A percentile compares a stretch with the other conserved stretches of the same genome.
Conservation (phyloP, 495 filamentous ascomycete genomes). For the Xylaria curta region DNA sequence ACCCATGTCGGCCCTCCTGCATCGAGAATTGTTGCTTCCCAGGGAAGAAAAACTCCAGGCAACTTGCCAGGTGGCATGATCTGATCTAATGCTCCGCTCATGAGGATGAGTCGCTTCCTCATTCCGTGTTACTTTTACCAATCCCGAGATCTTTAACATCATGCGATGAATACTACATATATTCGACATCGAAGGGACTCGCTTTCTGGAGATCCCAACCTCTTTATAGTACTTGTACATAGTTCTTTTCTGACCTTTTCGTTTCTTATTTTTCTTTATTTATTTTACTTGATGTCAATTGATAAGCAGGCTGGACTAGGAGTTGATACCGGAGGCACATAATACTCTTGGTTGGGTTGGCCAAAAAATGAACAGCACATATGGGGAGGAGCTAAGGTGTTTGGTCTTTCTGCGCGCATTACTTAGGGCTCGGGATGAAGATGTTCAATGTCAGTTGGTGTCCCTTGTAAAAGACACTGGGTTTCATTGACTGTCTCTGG, state of each 20-base stretch:
- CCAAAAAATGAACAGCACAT: constrained; percentile 18
- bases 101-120: not conserved
- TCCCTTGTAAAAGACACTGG: not conserved
- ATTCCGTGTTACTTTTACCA: not conserved
- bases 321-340: constrained; percentile 34
- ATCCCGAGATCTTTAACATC: not conserved
- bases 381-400: constrained; percentile 21
- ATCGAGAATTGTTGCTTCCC: constrained; percentile 40
- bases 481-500: constrained; percentile 5
- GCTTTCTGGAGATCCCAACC: constrained; percentile 29
- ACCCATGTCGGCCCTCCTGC: constrained; percentile 40
- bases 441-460: not conserved
- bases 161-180: constrained; percentile 7
- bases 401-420: not conserved
- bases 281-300: constrained; percentile 28
- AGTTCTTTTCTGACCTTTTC: constrained; percentile 31
- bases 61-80: constrained; percentile 54
- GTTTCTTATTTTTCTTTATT: constrained; percentile 29
- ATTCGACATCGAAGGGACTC: not conserved
- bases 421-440: not conserved
- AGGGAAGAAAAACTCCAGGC: constrained; percentile 41
- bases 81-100: constrained; percentile 45
- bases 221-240: constrained; percentile 38
- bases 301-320: constrained; percentile 38
- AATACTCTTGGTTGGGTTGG: constrained; percentile 21